Conservation (phyloP, 139 green algal species). For the Coccomyxa sp. region DNA sequence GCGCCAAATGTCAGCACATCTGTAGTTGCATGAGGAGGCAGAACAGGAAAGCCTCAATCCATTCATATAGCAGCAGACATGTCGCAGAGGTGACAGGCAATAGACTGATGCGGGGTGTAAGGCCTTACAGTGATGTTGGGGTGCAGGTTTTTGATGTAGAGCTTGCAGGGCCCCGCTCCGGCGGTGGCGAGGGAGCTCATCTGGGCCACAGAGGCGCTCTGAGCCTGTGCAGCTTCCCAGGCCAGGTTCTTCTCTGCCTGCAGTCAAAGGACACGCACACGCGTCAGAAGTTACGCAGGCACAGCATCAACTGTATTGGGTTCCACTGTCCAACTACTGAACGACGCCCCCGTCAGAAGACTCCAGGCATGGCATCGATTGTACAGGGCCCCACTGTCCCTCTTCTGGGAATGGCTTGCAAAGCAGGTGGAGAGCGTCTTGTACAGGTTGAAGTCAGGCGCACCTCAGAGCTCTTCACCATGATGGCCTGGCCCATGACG, state of each 20-base stretch:
- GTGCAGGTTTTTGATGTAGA: slow-evolving; percentile 44
- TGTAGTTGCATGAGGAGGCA: neutral
- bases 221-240: slow-evolving; percentile 80
- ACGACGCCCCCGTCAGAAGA: too few species aligned
- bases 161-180: slow-evolving; percentile 27
- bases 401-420: too few species aligned
- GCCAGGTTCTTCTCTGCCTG: slow-evolving; percentile 91
- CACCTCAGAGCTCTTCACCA: slow-evolving; percentile 89
- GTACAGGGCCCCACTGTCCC: too few species aligned
- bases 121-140: slow-evolving; percentile 23
- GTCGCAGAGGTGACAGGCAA: neutral
- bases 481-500: slow-evolving; percentile 80
- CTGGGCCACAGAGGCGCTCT: slow-evolving; percentile 14
- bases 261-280: too few species aligned
- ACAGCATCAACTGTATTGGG: too few species aligned
- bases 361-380: too few species aligned
- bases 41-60: neutral
- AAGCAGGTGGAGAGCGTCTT: too few species aligned
- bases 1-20: too few species aligned
- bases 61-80: neutral
- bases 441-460: too few species aligned
- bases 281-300: too few species aligned
- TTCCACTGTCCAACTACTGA: too few species aligned
- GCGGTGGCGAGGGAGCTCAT: slow-evolving; percentile 14
- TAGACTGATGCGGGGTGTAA: too few species aligned